These are phyloP conservation scores for Naganishia vaughanmartiniae DNA, from an alignment of 768 basidiomycete species.

Conservation along the genomic window DNA sequence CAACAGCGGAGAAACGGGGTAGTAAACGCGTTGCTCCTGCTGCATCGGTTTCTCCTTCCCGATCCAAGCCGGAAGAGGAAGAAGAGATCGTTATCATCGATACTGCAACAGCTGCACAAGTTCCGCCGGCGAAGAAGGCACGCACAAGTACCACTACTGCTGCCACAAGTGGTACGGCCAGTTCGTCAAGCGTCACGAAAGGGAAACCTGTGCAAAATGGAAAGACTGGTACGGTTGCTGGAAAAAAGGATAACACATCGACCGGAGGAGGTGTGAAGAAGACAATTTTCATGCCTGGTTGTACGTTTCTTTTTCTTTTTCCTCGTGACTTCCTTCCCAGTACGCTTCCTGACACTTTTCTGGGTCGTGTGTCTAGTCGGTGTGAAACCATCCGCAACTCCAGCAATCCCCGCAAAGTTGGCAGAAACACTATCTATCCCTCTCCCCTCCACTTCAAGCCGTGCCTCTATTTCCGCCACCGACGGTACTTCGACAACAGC, in stretches of 20 bases:
- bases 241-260: not conserved
- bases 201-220: not conserved
- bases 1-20: not conserved
- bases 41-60: too few relatives aligned
- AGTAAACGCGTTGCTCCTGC: too few relatives aligned
- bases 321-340: not conserved
- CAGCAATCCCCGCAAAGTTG: not conserved
- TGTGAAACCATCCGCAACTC: not conserved
- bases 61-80: too few relatives aligned
- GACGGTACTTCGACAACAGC: not conserved
- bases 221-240: too few relatives aligned
- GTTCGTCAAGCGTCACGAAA: not conserved
- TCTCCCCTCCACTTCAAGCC: constrained; percentile 14
- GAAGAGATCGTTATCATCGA: too few relatives aligned
- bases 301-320: constrained; percentile 7
- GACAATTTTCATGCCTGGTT: constrained; percentile 28
- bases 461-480: not conserved
- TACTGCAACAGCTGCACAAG: too few relatives aligned
- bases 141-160: not conserved
- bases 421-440: not conserved
- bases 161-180: not conserved
- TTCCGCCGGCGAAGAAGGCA: too few relatives aligned
- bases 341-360: too few relatives aligned
- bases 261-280: constrained; percentile 17
- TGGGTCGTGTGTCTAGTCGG: too few relatives aligned